phyloP scores from a whole-genome alignment of 78 protist species.

The Creolimax fragrantissima region DNA sequence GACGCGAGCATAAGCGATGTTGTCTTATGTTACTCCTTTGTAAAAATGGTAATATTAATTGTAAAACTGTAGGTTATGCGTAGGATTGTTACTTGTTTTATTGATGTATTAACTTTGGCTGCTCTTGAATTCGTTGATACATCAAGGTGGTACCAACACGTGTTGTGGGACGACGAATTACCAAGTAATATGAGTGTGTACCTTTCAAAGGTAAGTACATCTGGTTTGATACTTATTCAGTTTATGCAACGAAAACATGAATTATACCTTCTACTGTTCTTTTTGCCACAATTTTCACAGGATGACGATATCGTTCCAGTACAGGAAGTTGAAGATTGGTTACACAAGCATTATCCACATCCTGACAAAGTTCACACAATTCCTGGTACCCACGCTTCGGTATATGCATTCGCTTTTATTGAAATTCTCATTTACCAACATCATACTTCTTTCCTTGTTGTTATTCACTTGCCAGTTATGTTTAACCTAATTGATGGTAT shows the following conservation, averaged over 20 bases:
- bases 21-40: too few relatives aligned
- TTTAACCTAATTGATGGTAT: too few relatives aligned
- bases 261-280: neutral
- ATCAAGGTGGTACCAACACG: neutral
- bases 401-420: too few relatives aligned
- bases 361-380: neutral
- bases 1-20: neutral
- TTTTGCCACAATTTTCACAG: neutral
- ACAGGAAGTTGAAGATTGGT: neutral
- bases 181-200: neutral
- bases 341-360: neutral
- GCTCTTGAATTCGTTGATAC: neutral
- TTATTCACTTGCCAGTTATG: too few relatives aligned
- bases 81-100: neutral
- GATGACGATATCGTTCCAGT: neutral
- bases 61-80: neutral
- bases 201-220: neutral
- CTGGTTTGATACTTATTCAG: neutral
- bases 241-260: neutral
- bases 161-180: neutral
- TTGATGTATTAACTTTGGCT: neutral
- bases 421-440: too few relatives aligned
- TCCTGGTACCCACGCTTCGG: neutral
- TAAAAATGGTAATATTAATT: neutral
- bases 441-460: too few relatives aligned